Conservation (phyloP, 164 flowering plant genomes). For the Chimonanthus praecox region DNA sequence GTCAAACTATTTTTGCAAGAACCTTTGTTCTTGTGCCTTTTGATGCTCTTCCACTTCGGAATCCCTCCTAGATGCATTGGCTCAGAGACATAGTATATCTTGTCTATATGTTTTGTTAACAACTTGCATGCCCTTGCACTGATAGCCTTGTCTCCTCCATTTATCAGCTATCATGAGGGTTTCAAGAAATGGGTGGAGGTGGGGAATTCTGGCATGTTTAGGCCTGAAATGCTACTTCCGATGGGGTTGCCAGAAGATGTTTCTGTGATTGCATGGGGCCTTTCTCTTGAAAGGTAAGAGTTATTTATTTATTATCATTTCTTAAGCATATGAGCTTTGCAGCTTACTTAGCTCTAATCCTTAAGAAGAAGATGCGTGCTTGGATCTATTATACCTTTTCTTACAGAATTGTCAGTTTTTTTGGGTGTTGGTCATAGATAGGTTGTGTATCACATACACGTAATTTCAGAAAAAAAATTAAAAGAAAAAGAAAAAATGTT, state of each 20-base stretch:
- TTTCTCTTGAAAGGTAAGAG: slow-evolving; percentile 86
- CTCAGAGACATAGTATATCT: neutral
- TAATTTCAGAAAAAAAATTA: no score
- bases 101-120: neutral
- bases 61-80: neutral
- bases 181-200: slow-evolving; percentile 92
- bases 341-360: neutral
- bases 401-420: no score
- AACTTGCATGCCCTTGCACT: neutral
- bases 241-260: slow-evolving; percentile 99
- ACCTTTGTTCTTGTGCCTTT: neutral
- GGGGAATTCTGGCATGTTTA: slow-evolving; percentile 96
- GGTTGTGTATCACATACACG: no score
- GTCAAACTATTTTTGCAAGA: neutral
- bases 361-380: no score
- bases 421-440: no score
- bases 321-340: neutral
- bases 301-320: neutral
- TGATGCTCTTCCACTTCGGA: neutral
- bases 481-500: no score
- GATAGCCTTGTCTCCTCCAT: neutral
- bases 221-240: slow-evolving; percentile 97
- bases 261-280: slow-evolving; percentile 95
- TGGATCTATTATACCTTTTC: no score
- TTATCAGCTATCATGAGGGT: slow-evolving; percentile 84